Evolutionary conservation across 108 stramenopile species (phyloP), one percentile per base, ranked within the genome.

Genomic region (Cyclotella sp.): DNA sequence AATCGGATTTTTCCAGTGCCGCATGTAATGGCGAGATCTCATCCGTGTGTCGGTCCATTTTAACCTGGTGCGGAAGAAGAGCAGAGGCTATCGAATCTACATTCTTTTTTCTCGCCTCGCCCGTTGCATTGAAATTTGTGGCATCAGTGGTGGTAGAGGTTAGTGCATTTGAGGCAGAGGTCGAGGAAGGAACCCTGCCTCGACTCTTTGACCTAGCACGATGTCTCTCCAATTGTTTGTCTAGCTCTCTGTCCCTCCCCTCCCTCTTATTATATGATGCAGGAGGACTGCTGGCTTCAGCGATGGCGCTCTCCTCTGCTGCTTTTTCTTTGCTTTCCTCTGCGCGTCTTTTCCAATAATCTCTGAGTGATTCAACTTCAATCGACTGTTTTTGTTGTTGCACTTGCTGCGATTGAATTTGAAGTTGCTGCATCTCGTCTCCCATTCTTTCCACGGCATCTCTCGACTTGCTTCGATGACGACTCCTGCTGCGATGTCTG

Each of bases 1-100:
- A 39, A 39, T 42, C 55, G 24, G 21, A 22, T 24, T 57, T 52
- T 19, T 52, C 46, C 72, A 39, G 26, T 16, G 72, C 61, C 10
- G 27, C 13, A 54, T 34, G 68, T 6, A 29, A 21, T 14, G 65
- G 43, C 28, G 46, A 40, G 5, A 27, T 45, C 9, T 8, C 26
- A 8, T 52, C 18, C 14, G 18, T 18, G n/a, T 21, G 13, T 41
- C 57, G 26, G 53, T 60, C 29, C 14, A 22, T 45, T 44, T 49
- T 21, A 18, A 43, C 41, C 46, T 58, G 24, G 29, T 60, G 52
- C 42, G 27, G 63, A 6, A 26, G 55, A 19, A 79, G 44, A 1
- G 78, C 78, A 22, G 71, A 72, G 28, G 78, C 78, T 29, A 79
- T 72, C 11, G 78, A 79, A 72, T 79, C 71, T 0, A 79, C 55